Evolutionary conservation across 371 early-diverging fungal species (phyloP), one percentile per base, ranked within the genome.

Genomic region (Apophysomyces variabilis): DNA sequence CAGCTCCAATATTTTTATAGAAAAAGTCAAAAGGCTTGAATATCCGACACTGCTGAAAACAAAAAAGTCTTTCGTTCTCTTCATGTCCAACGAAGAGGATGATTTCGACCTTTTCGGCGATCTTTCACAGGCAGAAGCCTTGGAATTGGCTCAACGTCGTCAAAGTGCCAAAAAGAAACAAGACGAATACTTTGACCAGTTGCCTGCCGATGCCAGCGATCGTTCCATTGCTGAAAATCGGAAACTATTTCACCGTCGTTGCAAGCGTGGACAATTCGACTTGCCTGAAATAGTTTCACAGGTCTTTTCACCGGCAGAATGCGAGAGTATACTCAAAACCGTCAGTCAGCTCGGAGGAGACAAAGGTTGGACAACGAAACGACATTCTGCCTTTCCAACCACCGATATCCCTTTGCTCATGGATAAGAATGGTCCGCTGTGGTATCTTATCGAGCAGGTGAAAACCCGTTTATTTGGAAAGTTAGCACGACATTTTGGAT

Each of bases 301-400:
- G 4, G 38, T 76, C 21, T 74, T 85, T 7, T 61, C 74, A 0
- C 6, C 14, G 1, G 32, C 38, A 0, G 77, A 85, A 66, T 79
- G 82, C 32, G 57, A 69, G 6, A 21, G 12, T 13, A 71, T 85
- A 35, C 60, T 84, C n/a, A 47, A 66, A 2, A 39, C 62, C n/a
- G 72, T 71, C 12, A 13, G 38, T 4, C 44, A 62, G 12, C 57
- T 67, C 32, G 26, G 1, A 0, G 21, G 21, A 26, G 38, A 39
- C 3, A 47, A 65, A 1, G 73, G 73, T 8, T 87, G 87, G 87
- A 76, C 77, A 1, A 73, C 67, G 0, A 68, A 67, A 12, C 80
- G 88, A 0, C 88, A 87, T 68, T 82, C 82, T 14, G 84, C 86
- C 0, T 85, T 86, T 68, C 74, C 86, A 1, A 87, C 88, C 0